Percentiles rank a stretch among this genome's conserved stretches.
phyloP scores from a whole-genome alignment of 345 rosid genomes.

The Salix koriyanagi region DNA sequence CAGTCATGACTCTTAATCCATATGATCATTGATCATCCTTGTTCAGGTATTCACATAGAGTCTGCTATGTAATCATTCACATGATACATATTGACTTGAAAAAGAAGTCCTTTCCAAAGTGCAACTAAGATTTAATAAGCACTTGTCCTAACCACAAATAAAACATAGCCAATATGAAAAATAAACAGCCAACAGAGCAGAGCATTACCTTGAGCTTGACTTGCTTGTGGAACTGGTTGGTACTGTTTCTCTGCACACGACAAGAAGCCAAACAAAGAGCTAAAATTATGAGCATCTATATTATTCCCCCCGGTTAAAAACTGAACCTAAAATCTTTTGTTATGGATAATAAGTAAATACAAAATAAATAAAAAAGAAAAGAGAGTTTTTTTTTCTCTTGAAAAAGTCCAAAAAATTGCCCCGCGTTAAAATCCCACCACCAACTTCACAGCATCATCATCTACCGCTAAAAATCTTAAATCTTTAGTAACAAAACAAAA shows the following conservation, averaged over 20 bases:
- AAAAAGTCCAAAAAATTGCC: not conserved
- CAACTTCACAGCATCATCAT: not conserved
- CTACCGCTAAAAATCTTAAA: not conserved
- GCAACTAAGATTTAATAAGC: too few relatives aligned
- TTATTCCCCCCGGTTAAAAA: too few relatives aligned
- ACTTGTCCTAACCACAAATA: not conserved
- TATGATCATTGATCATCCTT: not conserved
- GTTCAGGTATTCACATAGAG: not conserved
- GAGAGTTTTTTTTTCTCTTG: not conserved
- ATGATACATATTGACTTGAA: too few relatives aligned
- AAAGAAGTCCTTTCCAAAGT: too few relatives aligned
- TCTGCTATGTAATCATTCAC: not conserved
- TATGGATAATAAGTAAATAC: not conserved
- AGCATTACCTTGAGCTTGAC: slow-evolving; percentile 45
- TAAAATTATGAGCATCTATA: not conserved
- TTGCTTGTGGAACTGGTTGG: slow-evolving; percentile 30
- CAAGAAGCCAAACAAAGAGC: not conserved
- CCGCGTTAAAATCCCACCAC: not conserved
- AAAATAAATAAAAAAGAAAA: not conserved
- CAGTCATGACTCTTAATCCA: not conserved
- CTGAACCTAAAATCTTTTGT: not conserved
- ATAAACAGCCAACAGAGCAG: not conserved
- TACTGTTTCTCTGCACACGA: slow-evolving; percentile 42
- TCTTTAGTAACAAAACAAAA: not conserved
- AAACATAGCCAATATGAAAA: not conserved